Percentiles rank a stretch among this genome's conserved stretches.
Evolutionary conservation across 805 yeast genomes (phyloP).

Genomic region (Kodamaea kaohsiungensis): DNA sequence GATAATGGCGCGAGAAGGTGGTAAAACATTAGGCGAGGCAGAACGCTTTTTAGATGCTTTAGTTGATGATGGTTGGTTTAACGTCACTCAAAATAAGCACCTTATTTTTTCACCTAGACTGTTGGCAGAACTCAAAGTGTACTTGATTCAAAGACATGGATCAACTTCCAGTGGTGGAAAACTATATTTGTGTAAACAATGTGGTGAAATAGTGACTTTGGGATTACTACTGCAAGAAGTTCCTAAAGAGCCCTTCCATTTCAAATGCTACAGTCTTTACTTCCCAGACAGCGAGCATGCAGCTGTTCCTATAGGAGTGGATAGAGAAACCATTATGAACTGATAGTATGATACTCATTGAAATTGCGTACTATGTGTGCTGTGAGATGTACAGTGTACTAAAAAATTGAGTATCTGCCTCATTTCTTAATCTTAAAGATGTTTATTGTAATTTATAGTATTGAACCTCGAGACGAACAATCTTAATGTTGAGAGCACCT

Average conservation of each 20-base stretch:
- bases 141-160: constrained; percentile 47
- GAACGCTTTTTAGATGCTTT: constrained; percentile 39
- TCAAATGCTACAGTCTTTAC: constrained; percentile 46
- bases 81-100: constrained; percentile 27
- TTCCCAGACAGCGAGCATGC: constrained; percentile 25
- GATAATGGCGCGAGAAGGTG: constrained; percentile 22
- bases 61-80: constrained; percentile 57
- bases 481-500: background rate
- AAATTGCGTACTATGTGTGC: background rate
- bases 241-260: constrained; percentile 39
- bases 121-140: constrained; percentile 48
- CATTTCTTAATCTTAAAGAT: background rate
- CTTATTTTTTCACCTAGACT: constrained; percentile 42
- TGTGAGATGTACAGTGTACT: background rate
- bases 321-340: constrained; percentile 1
- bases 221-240: constrained; percentile 42
- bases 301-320: constrained; percentile 10
- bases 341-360: background rate
- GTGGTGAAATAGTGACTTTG: constrained; percentile 53
- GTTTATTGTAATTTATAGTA: background rate
- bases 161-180: constrained; percentile 30
- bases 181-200: constrained; percentile 48
- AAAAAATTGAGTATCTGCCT: background rate
- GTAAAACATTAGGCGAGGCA: constrained; percentile 37
- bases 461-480: background rate